phyloP scores from a whole-genome alignment of 495 filamentous ascomycete species.

The Parathielavia hyrcaniae region DNA sequence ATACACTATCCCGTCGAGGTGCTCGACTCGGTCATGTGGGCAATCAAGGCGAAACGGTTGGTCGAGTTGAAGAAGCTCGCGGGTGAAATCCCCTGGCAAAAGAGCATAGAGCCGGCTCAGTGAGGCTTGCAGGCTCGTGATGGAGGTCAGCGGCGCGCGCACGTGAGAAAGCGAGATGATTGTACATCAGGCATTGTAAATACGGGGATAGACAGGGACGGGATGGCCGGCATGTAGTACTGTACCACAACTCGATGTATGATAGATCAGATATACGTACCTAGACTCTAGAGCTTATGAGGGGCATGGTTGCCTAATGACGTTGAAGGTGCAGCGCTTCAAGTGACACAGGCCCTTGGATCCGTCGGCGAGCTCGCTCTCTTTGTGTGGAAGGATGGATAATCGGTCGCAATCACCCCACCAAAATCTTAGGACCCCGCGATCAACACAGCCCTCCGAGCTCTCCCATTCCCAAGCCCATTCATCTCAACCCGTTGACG shows the following conservation, averaged over 20 bases:
- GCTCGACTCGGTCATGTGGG: slow-evolving; percentile 43
- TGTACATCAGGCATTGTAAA: no score
- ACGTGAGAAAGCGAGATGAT: no score
- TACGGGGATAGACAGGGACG: not conserved
- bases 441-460: not conserved
- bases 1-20: slow-evolving; percentile 56
- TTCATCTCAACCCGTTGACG: not conserved
- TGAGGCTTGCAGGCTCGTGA: slow-evolving; percentile 19
- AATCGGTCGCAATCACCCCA: not conserved
- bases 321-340: no score
- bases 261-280: no score
- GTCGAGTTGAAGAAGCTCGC: slow-evolving; percentile 18
- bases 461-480: slow-evolving; percentile 1
- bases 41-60: slow-evolving; percentile 34
- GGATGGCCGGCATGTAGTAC: no score
- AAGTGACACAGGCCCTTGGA: no score
- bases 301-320: not conserved
- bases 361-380: no score
- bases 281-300: not conserved
- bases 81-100: slow-evolving; percentile 48
- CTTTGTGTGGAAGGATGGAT: not conserved
- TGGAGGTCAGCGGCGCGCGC: not conserved
- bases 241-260: no score
- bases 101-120: slow-evolving; percentile 73
- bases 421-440: slow-evolving; percentile 10